Percentiles rank a stretch among this genome's conserved stretches.
These are phyloP conservation scores for Solanum hybrid DNA, from an alignment of 305 asterid genomes.

Conservation along the genomic window DNA sequence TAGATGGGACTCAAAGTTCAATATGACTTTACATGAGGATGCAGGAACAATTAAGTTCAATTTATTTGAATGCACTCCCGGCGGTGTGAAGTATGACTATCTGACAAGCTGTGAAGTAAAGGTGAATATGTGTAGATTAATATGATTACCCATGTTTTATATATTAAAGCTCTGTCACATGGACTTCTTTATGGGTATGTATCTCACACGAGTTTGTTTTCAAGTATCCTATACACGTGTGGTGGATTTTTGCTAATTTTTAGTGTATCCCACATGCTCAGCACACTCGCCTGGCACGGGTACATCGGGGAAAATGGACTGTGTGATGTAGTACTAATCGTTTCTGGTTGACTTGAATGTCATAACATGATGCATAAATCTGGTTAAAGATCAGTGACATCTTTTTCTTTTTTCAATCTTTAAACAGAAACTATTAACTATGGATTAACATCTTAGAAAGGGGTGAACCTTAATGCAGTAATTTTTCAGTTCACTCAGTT, in stretches of 20 bases:
- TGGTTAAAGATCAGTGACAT: neutral
- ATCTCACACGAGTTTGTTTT: neutral
- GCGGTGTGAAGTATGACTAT: slow-evolving; percentile 62
- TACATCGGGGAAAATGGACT: neutral
- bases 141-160: neutral
- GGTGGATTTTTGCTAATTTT: neutral
- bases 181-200: neutral
- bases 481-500: neutral
- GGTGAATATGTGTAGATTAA: slow-evolving; percentile 32
- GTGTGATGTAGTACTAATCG: neutral
- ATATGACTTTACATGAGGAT: slow-evolving; percentile 70
- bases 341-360: neutral
- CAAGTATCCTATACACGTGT: neutral
- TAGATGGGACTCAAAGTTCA: slow-evolving; percentile 77
- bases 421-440: neutral
- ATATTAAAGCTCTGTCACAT: neutral
- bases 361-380: neutral
- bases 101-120: slow-evolving; percentile 86
- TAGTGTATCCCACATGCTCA: neutral
- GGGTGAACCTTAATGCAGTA: neutral
- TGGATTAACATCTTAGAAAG: neutral
- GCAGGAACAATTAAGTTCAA: slow-evolving; percentile 61
- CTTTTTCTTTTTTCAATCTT: neutral
- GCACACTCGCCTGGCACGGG: neutral
- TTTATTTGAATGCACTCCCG: slow-evolving; percentile 72